Base-by-base conservation (phyloP, 83 land plant genomes). In the Picea abies region DNA sequence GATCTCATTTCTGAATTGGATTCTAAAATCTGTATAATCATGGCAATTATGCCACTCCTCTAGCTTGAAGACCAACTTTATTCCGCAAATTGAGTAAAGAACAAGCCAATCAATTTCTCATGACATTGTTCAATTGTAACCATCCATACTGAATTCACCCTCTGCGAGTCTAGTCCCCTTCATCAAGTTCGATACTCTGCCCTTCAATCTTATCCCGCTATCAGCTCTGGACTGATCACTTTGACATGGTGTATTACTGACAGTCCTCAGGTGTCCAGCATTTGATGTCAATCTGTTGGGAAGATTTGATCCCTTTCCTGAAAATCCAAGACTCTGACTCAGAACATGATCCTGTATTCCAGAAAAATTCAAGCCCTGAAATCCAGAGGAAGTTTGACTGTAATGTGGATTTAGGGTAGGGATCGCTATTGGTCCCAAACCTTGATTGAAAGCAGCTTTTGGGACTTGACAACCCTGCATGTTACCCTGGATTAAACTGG, bases 261-360 rank as follows among this genome's bases (percentile, higher is more conserved):
- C 23, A 17, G 81, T 52, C 81, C 20, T 60, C 12, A 69, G 75
- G 52, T 85, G 83, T 78, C 86, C 90, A 80, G 76, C 90, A 84
- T 90, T 88, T 5, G 86, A 76, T 12, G 84, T 82, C 72, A 88
- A 86, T 3, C 87, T 84, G 85, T 85, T 88, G 5, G 90, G 85
- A 81, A 88, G 60, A 82, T 67, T 75, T 44, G 84, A 76, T 25
- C 85, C 88, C 84, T 86, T 88, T 73, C 84, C 87, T 20, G 83
- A 82, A 86, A 84, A 86, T 32, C 85, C 87, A 79, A 63, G 79
- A 84, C 71, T 89, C 37, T 71, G 81, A 62, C 49, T 65, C 17
- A 62, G 78, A 76, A 63, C 80, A 39, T 80, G 86, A 81, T 80
- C 84, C 49, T 81, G 58, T 29, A 75, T 76, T 64, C 78, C 63